A percentile compares a stretch with the other conserved stretches of the same genome.
Conservation (phyloP, 2,329 filamentous ascomycete species). For the Fusarium bactridioides region DNA sequence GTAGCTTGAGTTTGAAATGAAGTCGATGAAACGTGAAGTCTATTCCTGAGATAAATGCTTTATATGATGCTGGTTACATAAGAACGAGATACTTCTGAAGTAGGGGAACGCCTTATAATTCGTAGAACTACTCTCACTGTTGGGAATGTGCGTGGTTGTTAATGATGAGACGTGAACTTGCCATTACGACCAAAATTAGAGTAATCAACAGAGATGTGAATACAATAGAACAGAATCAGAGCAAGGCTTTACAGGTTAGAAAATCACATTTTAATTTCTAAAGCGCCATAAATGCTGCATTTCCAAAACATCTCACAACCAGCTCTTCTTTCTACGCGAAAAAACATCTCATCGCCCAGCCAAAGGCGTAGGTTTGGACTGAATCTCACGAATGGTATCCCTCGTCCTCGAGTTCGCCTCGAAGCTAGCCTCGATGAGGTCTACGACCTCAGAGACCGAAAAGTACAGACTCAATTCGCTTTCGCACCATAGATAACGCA, state of each 20-base stretch:
- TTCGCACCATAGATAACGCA: conserved; percentile 70
- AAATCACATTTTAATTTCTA: neutral
- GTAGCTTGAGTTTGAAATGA: neutral
- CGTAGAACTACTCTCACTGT: accelerated
- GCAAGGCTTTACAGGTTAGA: neutral
- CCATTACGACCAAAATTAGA: accelerated
- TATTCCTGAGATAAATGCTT: too few species aligned
- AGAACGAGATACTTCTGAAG: too few species aligned
- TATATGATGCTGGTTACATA: too few species aligned
- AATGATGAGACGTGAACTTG: neutral
- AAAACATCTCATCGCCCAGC: neutral
- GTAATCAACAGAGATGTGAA: too few species aligned
- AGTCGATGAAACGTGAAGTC: too few species aligned
- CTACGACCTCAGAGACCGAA: conserved; percentile 66
- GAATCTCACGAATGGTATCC: conserved; percentile 66
- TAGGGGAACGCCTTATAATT: accelerated
- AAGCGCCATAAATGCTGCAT: neutral
- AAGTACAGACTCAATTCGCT: conserved; percentile 72
- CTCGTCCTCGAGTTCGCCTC: conserved; percentile 68
- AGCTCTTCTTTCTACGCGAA: neutral
- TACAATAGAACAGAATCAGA: accelerated
- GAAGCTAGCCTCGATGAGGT: conserved; percentile 70
- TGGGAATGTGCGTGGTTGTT: neutral
- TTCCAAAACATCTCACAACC: neutral
- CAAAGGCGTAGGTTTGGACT: conserved; percentile 56